Base-by-base conservation (phyloP, 106 monocot genomes). In the Acorus gramineus region DNA sequence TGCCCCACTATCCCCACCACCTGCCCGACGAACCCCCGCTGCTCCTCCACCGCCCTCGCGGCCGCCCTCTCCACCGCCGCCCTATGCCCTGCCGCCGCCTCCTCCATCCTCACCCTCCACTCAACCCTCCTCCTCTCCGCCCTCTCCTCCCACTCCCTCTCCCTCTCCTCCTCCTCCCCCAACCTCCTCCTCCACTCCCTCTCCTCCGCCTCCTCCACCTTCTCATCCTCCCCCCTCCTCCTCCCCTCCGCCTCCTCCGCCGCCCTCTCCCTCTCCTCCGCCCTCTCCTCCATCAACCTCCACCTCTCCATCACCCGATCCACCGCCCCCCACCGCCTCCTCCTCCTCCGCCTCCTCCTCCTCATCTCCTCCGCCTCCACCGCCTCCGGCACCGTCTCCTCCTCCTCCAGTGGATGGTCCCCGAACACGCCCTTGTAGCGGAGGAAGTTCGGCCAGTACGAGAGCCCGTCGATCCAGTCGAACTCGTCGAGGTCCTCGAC, bases 391-490 rank as follows among this genome's bases (percentile, higher is more conserved):
- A 56, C 3, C 46, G 64, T 5, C 28, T 60, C 47, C 28, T 64
- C 63, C 52, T 42, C 42, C 8, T 68, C 77, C 11, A 86, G 78
- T 56, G 81, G 73, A 14, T 56, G 59, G 46, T 86, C 85, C 55
- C 85, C 85, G 60, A 86, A 86, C 69, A 81, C 78, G 14, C 64
- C 44, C 14, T 61, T 58, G 76, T 86, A 86, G 47, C 47, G 78
- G 61, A 86, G 75, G 73, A 86, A 86, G 58, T 86, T 86, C 62
- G 81, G 72, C 85, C 85, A 86, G 53, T 68, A 71, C 11, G 78
- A 69, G 57, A 73, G 58, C 10, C 79, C 84, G 14, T 76, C 73
- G 44, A 63, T 50, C 71, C 65, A 75, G 45, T 52, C 54, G 49
- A 51, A n/a, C 12, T 64, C 50, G n/a, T 11, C n/a, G 3, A 8